phyloP scores from a whole-genome alignment of 1,284 basidiomycete species.

The Ustilago crameri region DNA sequence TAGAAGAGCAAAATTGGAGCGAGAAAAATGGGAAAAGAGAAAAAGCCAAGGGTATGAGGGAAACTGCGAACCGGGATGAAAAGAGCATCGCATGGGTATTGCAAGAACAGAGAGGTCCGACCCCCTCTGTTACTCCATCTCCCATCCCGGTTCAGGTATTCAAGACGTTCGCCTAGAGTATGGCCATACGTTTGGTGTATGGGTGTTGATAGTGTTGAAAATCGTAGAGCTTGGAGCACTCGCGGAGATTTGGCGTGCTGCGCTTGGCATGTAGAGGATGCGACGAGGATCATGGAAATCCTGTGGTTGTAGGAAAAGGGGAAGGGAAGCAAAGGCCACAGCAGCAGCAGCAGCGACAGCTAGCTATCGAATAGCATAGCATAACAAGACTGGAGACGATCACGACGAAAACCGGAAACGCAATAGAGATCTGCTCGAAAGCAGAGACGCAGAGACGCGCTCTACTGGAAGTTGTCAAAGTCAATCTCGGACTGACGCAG shows the following conservation, averaged over 20 bases:
- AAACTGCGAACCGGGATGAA: slow-evolving; percentile 41
- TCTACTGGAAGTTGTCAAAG: slow-evolving; percentile 46
- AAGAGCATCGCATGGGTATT: slow-evolving; percentile 57
- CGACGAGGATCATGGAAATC: neutral
- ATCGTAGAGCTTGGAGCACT: slow-evolving; percentile 29
- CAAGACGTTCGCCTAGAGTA: slow-evolving; percentile 45
- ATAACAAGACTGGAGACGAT: neutral
- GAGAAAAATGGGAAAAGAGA: neutral
- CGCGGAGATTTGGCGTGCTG: slow-evolving; percentile 9
- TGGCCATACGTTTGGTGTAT: no score
- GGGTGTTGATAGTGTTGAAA: slow-evolving; percentile 7
- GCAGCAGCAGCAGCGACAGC: slow-evolving; percentile 31
- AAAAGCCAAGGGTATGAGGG: slow-evolving; percentile 32
- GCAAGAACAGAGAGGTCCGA: slow-evolving; percentile 57
- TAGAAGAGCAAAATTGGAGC: no score
- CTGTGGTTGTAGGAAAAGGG: neutral
- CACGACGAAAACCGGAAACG: slow-evolving; percentile 2
- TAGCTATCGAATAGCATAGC: slow-evolving; percentile 15
- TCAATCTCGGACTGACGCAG: slow-evolving; percentile 44
- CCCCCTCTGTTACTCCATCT: slow-evolving; percentile 58
- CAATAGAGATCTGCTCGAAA: neutral
- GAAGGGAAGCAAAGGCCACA: slow-evolving; percentile 1
- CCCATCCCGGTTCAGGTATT: slow-evolving; percentile 52
- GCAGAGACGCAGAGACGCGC: neutral
- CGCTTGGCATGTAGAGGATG: slow-evolving; percentile 6